Percentiles rank a stretch among this genome's conserved stretches.
phyloP scores from a whole-genome alignment of 768 basidiomycete genomes.

The Lyophyllum decastes region DNA sequence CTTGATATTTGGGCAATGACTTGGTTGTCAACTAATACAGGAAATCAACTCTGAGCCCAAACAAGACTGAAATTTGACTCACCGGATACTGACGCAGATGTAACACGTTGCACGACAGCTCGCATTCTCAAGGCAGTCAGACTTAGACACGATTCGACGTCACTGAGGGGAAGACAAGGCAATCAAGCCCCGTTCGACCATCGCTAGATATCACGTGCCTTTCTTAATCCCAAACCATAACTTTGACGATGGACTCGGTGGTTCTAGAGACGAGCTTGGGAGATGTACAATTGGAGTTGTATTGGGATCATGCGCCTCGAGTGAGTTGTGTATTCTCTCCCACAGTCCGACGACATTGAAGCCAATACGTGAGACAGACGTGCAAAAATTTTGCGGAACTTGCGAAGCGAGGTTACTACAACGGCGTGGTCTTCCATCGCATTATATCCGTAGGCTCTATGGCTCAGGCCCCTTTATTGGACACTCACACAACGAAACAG shows the following conservation, averaged over 20 bases:
- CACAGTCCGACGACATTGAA: conserved; percentile 16
- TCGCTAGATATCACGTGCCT: conserved; percentile 7
- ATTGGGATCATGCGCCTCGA: conserved; percentile 87
- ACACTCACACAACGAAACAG: conserved; percentile 34
- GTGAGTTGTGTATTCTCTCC: conserved; percentile 39
- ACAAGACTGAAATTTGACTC: conserved; percentile 13
- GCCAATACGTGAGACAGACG: conserved; percentile 52
- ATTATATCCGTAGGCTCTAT: conserved; percentile 70
- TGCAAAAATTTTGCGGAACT: conserved; percentile 95
- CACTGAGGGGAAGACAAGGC: neutral
- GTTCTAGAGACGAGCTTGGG: conserved; percentile 83
- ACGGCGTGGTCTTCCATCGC: conserved; percentile 86
- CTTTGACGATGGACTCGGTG: conserved; percentile 50
- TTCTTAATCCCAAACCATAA: neutral
- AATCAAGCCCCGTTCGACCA: neutral
- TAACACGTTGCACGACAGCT: conserved; percentile 83
- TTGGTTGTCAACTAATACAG: conserved; percentile 67
- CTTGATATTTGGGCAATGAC: conserved; percentile 80
- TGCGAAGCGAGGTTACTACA: conserved; percentile 91
- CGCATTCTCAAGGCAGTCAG: conserved; percentile 53
- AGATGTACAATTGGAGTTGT: conserved; percentile 88
- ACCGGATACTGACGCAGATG: conserved; percentile 86
- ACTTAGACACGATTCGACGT: neutral
- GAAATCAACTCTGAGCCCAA: neutral
- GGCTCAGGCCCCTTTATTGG: neutral